phyloP scores from a whole-genome alignment of 2,329 filamentous ascomycete genomes.

The Botrytis cinerea region DNA sequence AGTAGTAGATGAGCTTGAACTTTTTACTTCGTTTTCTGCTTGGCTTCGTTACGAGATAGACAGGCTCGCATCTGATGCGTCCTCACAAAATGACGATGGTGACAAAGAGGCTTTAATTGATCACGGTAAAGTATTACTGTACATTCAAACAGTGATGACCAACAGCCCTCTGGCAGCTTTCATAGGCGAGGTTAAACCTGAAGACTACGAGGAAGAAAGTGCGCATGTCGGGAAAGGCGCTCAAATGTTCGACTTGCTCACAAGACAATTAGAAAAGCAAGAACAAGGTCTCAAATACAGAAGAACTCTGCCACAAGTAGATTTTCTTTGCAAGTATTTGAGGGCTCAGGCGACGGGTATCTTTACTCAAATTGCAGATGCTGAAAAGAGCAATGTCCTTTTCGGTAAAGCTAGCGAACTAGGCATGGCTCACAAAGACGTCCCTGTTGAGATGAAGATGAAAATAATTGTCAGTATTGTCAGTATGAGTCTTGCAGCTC shows the following conservation, averaged over 20 bases:
- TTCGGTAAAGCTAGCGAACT: conserved; percentile 55
- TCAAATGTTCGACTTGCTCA: conserved; percentile 51
- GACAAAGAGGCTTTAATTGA: conserved; percentile 80
- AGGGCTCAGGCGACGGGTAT: conserved; percentile 59
- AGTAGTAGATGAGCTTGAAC: conserved; percentile 73
- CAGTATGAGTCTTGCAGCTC: background rate
- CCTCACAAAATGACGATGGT: conserved; percentile 65
- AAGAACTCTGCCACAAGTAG: conserved; percentile 60
- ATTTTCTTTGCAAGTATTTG: conserved; percentile 62
- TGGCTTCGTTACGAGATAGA: conserved; percentile 88
- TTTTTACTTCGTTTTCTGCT: conserved; percentile 75
- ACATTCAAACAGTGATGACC: conserved; percentile 71
- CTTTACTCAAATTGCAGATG: conserved; percentile 68
- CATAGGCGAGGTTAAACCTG: conserved; percentile 53
- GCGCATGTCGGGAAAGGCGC: conserved; percentile 48
- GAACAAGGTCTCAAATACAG: conserved; percentile 43
- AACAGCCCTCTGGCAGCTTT: conserved; percentile 66
- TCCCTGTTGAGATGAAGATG: conserved; percentile 38
- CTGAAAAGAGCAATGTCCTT: conserved; percentile 67
- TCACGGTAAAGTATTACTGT: conserved; percentile 69
- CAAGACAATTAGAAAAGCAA: conserved; percentile 39
- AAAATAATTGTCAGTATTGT: conserved; percentile 30
- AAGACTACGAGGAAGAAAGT: conserved; percentile 54
- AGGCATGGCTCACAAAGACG: conserved; percentile 27
- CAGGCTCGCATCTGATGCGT: conserved; percentile 65